phyloP scores from a whole-genome alignment of 2,329 filamentous ascomycete genomes.

The Epichloe amarillans region DNA sequence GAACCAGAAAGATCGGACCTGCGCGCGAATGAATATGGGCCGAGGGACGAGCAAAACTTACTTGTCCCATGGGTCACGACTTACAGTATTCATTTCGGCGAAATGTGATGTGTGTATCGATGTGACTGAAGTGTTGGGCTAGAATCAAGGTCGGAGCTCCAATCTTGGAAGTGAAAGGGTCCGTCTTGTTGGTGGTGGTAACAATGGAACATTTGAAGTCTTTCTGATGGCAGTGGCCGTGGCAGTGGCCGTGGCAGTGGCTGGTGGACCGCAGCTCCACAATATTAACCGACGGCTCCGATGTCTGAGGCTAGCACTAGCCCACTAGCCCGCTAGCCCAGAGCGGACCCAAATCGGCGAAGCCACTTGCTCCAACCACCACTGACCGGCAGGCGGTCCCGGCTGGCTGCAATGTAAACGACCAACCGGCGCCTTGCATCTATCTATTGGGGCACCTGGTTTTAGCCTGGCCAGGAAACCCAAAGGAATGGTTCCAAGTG shows the following conservation, averaged over 20 bases:
- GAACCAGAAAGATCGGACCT: slow-evolving; percentile 57
- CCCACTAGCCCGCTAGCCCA: no score
- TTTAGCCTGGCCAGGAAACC: no score
- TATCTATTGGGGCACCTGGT: no score
- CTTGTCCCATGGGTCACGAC: slow-evolving; percentile 8
- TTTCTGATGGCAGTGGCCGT: not conserved
- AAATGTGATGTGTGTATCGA: no score
- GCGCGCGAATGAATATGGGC: slow-evolving; percentile 4
- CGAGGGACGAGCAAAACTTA: not conserved
- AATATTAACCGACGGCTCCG: no score
- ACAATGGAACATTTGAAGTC: not conserved
- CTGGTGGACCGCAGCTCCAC: not conserved
- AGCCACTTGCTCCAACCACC: no score
- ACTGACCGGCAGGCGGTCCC: no score
- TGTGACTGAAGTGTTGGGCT: not conserved
- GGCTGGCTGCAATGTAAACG: no score
- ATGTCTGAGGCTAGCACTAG: no score
- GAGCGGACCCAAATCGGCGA: no score
- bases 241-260: not conserved
- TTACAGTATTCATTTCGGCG: slow-evolving; percentile 41
- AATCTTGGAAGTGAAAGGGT: not conserved
- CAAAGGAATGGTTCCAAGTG: no score
- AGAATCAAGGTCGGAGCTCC: not conserved
- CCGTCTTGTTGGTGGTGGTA: not conserved
- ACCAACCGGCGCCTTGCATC: no score